Base-by-base conservation (phyloP, 495 filamentous ascomycete genomes). In the Endocarpon pusillum region DNA sequence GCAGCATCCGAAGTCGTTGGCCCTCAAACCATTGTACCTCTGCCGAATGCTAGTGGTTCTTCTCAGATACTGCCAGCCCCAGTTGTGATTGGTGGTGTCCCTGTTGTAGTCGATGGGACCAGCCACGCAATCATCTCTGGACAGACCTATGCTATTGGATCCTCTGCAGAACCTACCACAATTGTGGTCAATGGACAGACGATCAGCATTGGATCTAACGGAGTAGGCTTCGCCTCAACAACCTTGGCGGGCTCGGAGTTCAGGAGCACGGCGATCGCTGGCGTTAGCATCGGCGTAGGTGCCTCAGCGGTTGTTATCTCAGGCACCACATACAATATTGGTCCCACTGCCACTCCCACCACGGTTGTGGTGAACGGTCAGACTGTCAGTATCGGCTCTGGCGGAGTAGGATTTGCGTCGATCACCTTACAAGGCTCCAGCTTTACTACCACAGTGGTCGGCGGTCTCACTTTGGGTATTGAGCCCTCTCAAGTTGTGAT, bases 371-470 rank as follows among this genome's bases (percentile, higher is more conserved):
- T 67, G 9, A 44, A 43, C 34, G 64, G 58, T 4, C 55, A 68
- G 26, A 62, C 54, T 2, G 32, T 73, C 29, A 57, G 55, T 15
- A 42, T 73, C 20, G 60, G 59, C 2, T 50, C 67, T 3, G 39
- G 38, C n/a, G 59, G 53, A 30, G 49, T 69, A 29, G 46, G 48
- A 3, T 41, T 54, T 6, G 50, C 51, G 28, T n/a, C n/a, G n/a
- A n/a, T n/a, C n/a, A n/a, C n/a, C n/a, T n/a, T n/a, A n/a, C n/a
- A n/a, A n/a, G n/a, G n/a, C n/a, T n/a, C n/a, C n/a, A n/a, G n/a
- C n/a, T n/a, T n/a, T n/a, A 47, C 46, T 3, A 51, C 55, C n/a
- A 63, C 56, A n/a, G n/a, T n/a, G n/a, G 45, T 66, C 9, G 53
- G 43, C 14, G 45, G 43, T 26, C 43, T 59, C 10, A 43, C 48